These are phyloP conservation scores for Cucumis melo DNA, from an alignment of 306 rosid genomes.

Conservation along the genomic window DNA sequence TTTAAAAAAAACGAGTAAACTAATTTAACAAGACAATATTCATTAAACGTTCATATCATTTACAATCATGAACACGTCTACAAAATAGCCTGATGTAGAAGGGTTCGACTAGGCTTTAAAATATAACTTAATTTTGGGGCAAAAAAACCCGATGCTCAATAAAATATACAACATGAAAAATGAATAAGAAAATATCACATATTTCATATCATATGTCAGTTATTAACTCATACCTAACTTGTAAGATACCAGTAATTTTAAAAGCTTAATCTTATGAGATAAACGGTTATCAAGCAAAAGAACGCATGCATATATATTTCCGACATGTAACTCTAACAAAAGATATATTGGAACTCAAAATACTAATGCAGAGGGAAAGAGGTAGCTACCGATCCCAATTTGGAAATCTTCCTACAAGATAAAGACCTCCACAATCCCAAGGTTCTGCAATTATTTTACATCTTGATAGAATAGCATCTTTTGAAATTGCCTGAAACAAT, in stretches of 20 bases:
- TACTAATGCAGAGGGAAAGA: background rate
- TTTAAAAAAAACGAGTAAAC: background rate
- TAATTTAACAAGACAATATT: background rate
- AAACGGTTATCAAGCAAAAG: background rate
- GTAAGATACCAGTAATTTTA: background rate
- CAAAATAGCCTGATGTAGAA: background rate
- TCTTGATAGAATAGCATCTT: conserved; percentile 70
- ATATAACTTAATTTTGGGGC: background rate
- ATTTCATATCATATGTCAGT: background rate
- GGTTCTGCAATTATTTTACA: conserved; percentile 97
- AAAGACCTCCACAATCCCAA: conserved; percentile 98
- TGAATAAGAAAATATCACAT: background rate
- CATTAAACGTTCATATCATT: background rate
- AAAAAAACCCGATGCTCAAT: background rate
- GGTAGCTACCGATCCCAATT: conserved; percentile 84
- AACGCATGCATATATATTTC: background rate
- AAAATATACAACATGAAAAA: background rate
- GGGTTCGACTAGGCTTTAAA: background rate
- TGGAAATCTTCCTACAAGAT: conserved; percentile 92
- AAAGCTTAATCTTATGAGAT: background rate
- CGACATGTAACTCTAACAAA: background rate
- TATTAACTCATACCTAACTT: background rate
- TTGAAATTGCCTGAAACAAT: conserved; percentile 68
- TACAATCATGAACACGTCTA: background rate
- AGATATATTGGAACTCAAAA: background rate